phyloP scores from a whole-genome alignment of 495 filamentous ascomycete genomes.

The Penicillium angulare region DNA sequence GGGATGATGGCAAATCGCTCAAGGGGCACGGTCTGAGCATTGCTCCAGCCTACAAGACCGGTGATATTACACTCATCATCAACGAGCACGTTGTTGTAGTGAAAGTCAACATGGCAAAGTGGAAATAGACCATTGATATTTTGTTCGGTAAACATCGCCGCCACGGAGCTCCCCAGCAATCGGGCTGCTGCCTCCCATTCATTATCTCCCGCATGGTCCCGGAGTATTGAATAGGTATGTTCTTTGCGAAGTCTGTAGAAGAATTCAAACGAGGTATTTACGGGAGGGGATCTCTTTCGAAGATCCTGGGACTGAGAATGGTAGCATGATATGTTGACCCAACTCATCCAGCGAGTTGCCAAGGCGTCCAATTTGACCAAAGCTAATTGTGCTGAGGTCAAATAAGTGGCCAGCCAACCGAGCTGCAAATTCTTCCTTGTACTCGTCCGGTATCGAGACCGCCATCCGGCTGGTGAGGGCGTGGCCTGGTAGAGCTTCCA shows the following conservation, averaged over 20 bases:
- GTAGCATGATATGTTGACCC: not conserved
- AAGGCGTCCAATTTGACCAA: constrained; percentile 1
- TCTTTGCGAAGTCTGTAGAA: constrained; percentile 7
- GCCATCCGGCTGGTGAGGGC: not conserved
- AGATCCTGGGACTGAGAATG: not conserved
- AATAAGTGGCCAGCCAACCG: not conserved
- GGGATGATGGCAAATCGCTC: constrained; percentile 9
- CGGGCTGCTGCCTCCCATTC: constrained; percentile 3
- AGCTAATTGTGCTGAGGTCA: constrained; percentile 7
- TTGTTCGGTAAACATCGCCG: constrained; percentile 8
- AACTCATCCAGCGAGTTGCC: not conserved
- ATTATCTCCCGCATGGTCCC: not conserved
- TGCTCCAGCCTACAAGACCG: constrained; percentile 9
- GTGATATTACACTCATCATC: constrained; percentile 7
- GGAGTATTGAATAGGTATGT: constrained; percentile 1
- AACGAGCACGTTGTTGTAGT: constrained; percentile 13
- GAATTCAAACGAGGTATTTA: constrained; percentile 4
- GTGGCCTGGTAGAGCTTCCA: constrained; percentile 2
- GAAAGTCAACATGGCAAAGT: constrained; percentile 8
- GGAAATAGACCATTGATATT: constrained; percentile 9
- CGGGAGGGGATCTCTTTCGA: not conserved
- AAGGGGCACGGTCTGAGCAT: constrained; percentile 9
- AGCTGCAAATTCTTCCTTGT: constrained; percentile 4
- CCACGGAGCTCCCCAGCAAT: constrained; percentile 9
- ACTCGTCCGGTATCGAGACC: not conserved